Evolutionary conservation across 257 asterid species (phyloP), one percentile per base, ranked within the genome.

Genomic region (Phtheirospermum japonicum): DNA sequence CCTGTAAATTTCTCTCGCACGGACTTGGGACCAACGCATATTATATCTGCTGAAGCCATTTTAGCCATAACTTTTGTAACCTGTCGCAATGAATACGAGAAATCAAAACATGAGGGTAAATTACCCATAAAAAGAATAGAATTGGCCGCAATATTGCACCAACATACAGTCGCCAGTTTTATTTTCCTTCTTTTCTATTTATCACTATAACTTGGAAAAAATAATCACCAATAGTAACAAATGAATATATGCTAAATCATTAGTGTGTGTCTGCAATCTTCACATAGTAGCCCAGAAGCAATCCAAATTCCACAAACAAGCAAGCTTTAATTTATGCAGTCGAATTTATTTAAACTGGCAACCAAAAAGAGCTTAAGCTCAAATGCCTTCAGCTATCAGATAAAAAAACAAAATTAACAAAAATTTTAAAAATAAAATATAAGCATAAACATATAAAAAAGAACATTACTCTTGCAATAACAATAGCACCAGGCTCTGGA

Each of bases 11-110:
- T 84, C 64, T 89, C 96, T 68, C 80, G 72, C n/a, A 86, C 89
- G 31, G 95, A 85, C 73, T 88, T 85, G 76, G 92, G 79, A 57
- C 94, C 95, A 8, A 92, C 90, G 40, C 98, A 88, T 74, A 86
- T 74, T 61, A 92, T 88, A 78, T 88, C 95, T 11, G 82, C 87
- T 0, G 97, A 80, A 69, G 95, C 95, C 82, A 85, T 81, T 76
- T 81, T 84, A 30, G 97, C 79, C 98, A 92, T 92, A 75, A 88
- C 98, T 64, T 84, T 92, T 9, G 95, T 92, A 50, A 92, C 83
- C 99, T 92, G 78, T 28, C 74, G 74, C 37, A 62, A 20, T 4
- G 45, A 65, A 36, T 18, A n/a, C 36, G 59, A 32, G 51, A 19
- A 30, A 43, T 20, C 48, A 17, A 66, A 39, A 63, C 39, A 43